Base-by-base conservation (phyloP, 2,329 filamentous ascomycete species). In the Knufia petricola region DNA sequence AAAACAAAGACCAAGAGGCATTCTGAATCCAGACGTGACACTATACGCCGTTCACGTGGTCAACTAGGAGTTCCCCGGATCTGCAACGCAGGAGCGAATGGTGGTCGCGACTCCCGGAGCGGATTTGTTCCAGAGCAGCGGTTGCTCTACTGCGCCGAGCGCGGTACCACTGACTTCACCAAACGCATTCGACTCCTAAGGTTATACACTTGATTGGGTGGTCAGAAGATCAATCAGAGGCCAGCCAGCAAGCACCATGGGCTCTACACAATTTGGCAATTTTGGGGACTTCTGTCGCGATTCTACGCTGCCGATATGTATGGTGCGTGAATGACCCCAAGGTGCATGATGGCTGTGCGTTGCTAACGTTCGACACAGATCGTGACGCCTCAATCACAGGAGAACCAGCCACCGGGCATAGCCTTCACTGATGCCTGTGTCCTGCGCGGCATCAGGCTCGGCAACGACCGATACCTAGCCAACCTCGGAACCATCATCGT, bases 401-500 rank as follows among this genome's bases (percentile, higher is more conserved):
- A 67, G 59, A 72, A 82, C 67, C 72, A 78, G 66, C 79, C 82
- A 61, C 69, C 56, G 68, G 81, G 64, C 60, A 65, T 52, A 73
- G 80, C 78, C 53, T 79, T 69, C 59, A 10, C 21, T 13, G 23
- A 72, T 52, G 85, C 85, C 55, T 96, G 90, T 66, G 67, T 80
- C 50, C 71, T 96, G 57, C 76, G 59, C 23, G 90, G 90, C 55
- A 92, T 96, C 58, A 61, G 76, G 7, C 69, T 95, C 55, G 79
- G 79, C 56, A 73, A 74, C 59, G 78, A 70, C 47, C 72, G 76
- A 55, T 69, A 84, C 59, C 70, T 98, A 32, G 85, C 82, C 30
- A 98, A 98, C 63, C 65, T 98, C 57, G 92, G 92, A n/a, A 94
- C 89, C 6, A 95, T 98, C 63, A 58, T 98, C 39, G 66, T 96